These are phyloP conservation scores for Inonotus obliquus DNA, from an alignment of 1,284 basidiomycete genomes.

Conservation along the genomic window DNA sequence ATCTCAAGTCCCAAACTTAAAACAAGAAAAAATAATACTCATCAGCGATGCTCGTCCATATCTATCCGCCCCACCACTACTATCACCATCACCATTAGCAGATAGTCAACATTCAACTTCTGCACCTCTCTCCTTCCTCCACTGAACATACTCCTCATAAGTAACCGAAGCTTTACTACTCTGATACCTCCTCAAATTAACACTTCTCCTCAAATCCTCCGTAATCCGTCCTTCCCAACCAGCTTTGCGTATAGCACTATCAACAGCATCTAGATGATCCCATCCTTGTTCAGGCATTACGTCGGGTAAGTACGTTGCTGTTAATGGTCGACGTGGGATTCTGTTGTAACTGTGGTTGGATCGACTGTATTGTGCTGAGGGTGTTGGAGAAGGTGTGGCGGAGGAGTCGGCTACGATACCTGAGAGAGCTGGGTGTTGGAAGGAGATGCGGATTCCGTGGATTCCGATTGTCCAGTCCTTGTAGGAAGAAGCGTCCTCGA, in stretches of 20 bases:
- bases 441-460: slow-evolving; percentile 90
- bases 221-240: slow-evolving; percentile 83
- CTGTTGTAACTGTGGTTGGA: slow-evolving; percentile 36
- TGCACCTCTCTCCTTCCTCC: slow-evolving; percentile 53
- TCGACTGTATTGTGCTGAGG: slow-evolving; percentile 41
- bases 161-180: slow-evolving; percentile 67
- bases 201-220: slow-evolving; percentile 73
- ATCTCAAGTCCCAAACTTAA: not conserved
- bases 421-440: slow-evolving; percentile 71
- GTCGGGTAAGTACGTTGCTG: slow-evolving; percentile 93
- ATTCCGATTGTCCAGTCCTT: slow-evolving; percentile 90
- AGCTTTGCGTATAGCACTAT: slow-evolving; percentile 90
- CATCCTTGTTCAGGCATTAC: slow-evolving; percentile 92
- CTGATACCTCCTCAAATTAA: slow-evolving; percentile 83
- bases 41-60: not conserved
- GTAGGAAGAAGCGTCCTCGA: slow-evolving; percentile 81
- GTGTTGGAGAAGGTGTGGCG: slow-evolving; percentile 45
- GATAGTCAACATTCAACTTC: slow-evolving; percentile 11
- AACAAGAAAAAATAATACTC: not conserved
- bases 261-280: slow-evolving; percentile 84
- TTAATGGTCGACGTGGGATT: slow-evolving; percentile 51
- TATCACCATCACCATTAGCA: too few species aligned
- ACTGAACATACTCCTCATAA: slow-evolving; percentile 76
- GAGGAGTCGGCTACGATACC: slow-evolving; percentile 34
- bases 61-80: too few species aligned